Evolutionary conservation across 1,139 yeast species (phyloP).

Genomic region (Magnusiomyces clavatus): DNA sequence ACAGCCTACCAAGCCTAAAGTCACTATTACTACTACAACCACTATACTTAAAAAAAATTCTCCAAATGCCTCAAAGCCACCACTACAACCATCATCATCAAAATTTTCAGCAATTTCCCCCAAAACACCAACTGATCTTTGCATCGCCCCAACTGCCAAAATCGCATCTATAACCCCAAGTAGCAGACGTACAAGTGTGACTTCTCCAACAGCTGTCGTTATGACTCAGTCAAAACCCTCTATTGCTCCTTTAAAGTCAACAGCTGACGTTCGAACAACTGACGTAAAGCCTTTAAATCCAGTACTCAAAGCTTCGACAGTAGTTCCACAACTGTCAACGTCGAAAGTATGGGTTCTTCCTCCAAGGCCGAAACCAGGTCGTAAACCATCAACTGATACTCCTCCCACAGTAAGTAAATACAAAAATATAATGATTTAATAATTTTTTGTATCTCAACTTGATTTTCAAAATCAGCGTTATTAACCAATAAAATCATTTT

Average conservation of each 20-base stretch:
- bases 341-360: slow-evolving; percentile 91
- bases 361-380: slow-evolving; percentile 84
- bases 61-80: background rate
- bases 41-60: background rate
- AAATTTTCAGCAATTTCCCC: slow-evolving; percentile 1
- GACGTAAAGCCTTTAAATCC: no score
- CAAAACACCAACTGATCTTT: slow-evolving; percentile 2
- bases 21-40: background rate
- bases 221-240: slow-evolving; percentile 67
- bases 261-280: no score
- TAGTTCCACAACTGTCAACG: slow-evolving; percentile 33
- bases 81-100: background rate
- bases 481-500: background rate
- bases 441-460: slow-evolving; percentile 26
- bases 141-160: background rate
- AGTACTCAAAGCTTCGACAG: background rate
- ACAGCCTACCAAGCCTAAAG: background rate
- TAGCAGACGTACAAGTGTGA: background rate
- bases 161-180: background rate
- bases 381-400: slow-evolving; percentile 68
- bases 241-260: slow-evolving; percentile 1
- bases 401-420: slow-evolving; percentile 25
- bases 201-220: slow-evolving; percentile 40
- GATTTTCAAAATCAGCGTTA: no score
- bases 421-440: no score